phyloP scores from a whole-genome alignment of 768 basidiomycete species.

The Hericium alpestre region DNA sequence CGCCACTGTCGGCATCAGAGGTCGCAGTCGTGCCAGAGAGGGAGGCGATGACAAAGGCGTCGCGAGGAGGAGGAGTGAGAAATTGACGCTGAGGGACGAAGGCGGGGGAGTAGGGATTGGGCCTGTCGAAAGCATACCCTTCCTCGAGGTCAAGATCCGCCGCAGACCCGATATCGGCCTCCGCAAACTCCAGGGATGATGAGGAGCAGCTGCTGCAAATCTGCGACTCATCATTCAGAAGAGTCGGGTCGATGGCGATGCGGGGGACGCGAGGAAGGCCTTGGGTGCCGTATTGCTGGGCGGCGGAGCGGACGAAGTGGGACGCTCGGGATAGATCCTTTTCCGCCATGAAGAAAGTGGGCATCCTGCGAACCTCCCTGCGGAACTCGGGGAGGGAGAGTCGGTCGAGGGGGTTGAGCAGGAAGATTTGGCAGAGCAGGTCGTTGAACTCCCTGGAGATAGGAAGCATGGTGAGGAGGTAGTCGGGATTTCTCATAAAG shows the following conservation, averaged over 20 bases:
- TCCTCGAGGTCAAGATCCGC: background rate
- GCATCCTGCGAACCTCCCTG: constrained; percentile 38
- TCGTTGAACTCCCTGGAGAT: constrained; percentile 35
- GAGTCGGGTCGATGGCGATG: no score
- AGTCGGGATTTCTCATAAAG: constrained; percentile 34
- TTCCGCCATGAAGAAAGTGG: constrained; percentile 51
- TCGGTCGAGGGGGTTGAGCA: constrained; percentile 48
- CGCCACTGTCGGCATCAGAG: constrained; percentile 6
- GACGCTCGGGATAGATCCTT: constrained; percentile 29
- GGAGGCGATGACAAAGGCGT: background rate
- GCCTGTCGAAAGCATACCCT: no score
- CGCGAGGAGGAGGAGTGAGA: background rate
- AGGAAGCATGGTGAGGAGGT: constrained; percentile 39
- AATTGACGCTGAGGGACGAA: background rate
- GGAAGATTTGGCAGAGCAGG: constrained; percentile 47
- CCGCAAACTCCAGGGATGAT: background rate
- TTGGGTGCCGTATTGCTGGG: constrained; percentile 12
- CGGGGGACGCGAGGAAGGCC: background rate
- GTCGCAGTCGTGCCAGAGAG: no score
- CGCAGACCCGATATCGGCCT: no score
- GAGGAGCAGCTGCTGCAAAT: background rate
- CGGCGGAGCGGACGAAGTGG: constrained; percentile 17
- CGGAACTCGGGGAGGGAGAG: constrained; percentile 54
- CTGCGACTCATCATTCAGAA: no score
- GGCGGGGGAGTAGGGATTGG: background rate